A percentile compares a stretch with the other conserved stretches of the same genome.
phyloP scores from a whole-genome alignment of 495 filamentous ascomycete species.

The Cryomyces minteri region DNA sequence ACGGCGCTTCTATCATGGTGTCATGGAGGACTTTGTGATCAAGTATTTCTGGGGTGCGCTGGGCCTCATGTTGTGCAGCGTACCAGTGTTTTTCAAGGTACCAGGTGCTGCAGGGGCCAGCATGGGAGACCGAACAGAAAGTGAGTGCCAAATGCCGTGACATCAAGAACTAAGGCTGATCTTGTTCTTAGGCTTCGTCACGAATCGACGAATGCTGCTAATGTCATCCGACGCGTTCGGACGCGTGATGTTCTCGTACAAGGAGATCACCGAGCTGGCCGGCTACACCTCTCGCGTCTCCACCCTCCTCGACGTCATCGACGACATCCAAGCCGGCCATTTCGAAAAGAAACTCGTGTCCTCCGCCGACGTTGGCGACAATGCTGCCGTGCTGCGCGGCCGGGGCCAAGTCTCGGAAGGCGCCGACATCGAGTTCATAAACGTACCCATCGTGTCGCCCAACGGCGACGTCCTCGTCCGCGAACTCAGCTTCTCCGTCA shows the following conservation, averaged over 20 bases:
- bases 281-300: conserved; percentile 90
- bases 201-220: conserved; percentile 77
- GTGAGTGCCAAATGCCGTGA: conserved; percentile 21
- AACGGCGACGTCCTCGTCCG: conserved; percentile 84
- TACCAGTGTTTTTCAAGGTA: conserved; percentile 89
- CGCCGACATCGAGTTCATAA: conserved; percentile 64
- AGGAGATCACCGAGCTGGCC: conserved; percentile 86
- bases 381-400: conserved; percentile 59
- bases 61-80: conserved; percentile 82
- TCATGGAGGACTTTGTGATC: conserved; percentile 98
- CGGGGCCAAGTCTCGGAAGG: conserved; percentile 65
- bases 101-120: conserved; percentile 53
- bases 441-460: conserved; percentile 93
- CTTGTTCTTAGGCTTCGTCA: conserved; percentile 49
- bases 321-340: conserved; percentile 69
- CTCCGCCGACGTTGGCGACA: conserved; percentile 57
- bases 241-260: conserved; percentile 94
- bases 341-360: conserved; percentile 95
- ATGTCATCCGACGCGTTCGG: conserved; percentile 92
- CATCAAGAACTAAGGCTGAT: background rate
- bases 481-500: conserved; percentile 69
- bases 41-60: conserved; percentile 99
- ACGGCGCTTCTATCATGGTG: conserved; percentile 76
- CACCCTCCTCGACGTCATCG: conserved; percentile 79
- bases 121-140: conserved; percentile 84